Base-by-base conservation (phyloP, 176 grass and related monocot species). In the Alopecurus myosuroides region DNA sequence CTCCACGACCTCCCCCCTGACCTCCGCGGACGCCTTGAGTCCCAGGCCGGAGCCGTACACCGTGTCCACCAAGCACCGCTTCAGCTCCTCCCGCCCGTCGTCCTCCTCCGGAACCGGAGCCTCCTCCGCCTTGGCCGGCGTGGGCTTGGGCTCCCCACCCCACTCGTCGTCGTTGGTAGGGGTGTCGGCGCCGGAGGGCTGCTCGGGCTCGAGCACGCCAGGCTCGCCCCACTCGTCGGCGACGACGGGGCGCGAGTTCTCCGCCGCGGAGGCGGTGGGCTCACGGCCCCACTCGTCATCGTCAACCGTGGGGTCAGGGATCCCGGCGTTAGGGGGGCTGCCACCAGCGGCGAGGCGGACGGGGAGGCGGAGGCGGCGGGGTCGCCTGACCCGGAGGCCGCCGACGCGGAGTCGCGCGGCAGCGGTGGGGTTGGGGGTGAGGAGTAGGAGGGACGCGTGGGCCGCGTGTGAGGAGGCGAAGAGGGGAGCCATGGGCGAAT, bases 1-100 rank as follows among this genome's bases (percentile, higher is more conserved):
- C 89, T 98, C 97, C 77, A 90, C 72, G 50, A 94, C 84, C 91
- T 96, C 97, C n/a, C 87, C 97, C 65, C 97, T 95, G 48, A 86
- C 78, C 81, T 96, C 93, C 37, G 88, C 11, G 37, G 97, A 95
- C 55, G 91, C 89, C 30, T 90, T 80, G 76, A 95, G 88, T 19
- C 96, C 96, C 25, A 98, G 85, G 34, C 95, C 93, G 44, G 84
- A 90, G 11, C 91, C 93, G 63, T 95, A 98, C 8, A 92, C 84
- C 23, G 88, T 84, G 73, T 99, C 97, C n/a, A 92, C 91, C 49
- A 94, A 63, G 81, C 97, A 99, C 50, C 85, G 86, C 82, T 99
- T 99, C 56, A 99, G 85, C 64, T 94, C 89, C 69, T 70, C 88
- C 35, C 77, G 61, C 76, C 78, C 82, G 45, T 33, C 50, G 70